Conservation (phyloP, 2,329 filamentous ascomycete genomes). For the Paecilomyces formosus region DNA sequence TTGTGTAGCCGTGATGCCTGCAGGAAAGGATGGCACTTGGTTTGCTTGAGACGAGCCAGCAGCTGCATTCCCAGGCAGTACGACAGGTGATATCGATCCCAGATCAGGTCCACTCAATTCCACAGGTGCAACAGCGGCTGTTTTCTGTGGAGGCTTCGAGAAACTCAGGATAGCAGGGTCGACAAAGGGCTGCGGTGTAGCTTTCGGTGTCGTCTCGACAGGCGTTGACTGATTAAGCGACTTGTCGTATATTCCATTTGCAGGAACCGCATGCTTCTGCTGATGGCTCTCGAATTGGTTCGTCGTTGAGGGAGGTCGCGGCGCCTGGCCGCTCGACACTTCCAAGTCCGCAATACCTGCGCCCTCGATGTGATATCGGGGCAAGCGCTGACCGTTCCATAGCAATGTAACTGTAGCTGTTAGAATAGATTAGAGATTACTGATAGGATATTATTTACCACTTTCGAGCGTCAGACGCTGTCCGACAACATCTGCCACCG, state of each 20-base stretch:
- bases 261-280: conserved; percentile 3
- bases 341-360: conserved; percentile 53
- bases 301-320: not conserved
- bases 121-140: not conserved
- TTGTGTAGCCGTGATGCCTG: conserved; percentile 3
- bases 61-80: conserved; percentile 19
- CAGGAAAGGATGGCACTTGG: conserved; percentile 7
- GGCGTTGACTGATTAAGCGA: conserved; percentile 10
- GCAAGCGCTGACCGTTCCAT: conserved; percentile 45
- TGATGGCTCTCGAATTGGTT: conserved; percentile 2
- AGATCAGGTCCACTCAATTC: conserved; percentile 7
- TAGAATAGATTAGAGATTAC: conserved; percentile 25
- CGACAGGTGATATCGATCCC: conserved; percentile 19
- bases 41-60: conserved; percentile 8
- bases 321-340: conserved; percentile 31
- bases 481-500: conserved; percentile 62
- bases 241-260: conserved; percentile 11
- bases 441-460: conserved; percentile 45
- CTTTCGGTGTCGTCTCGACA: conserved; percentile 19
- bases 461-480: conserved; percentile 63
- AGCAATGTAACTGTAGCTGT: conserved; percentile 38
- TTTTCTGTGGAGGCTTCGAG: conserved; percentile 23
- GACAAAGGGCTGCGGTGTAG: conserved; percentile 49
- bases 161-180: conserved; percentile 79
- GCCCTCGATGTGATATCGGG: conserved; percentile 50